These are phyloP conservation scores for Nemania sp. DNA, from an alignment of 2,329 filamentous ascomycete genomes.

Conservation along the genomic window DNA sequence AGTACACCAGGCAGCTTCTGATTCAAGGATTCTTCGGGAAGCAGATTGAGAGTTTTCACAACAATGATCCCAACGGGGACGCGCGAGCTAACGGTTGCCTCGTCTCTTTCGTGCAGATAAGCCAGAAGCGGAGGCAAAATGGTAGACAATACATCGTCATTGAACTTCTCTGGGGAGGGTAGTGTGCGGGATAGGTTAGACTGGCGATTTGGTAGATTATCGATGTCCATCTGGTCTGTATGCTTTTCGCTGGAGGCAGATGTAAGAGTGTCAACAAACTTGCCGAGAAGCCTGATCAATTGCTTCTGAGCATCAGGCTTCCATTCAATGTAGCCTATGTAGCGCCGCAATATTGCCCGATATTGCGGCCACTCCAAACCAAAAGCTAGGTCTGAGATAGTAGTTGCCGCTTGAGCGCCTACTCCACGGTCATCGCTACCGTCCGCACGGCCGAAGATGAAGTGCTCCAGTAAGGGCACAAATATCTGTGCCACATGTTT, in stretches of 20 bases:
- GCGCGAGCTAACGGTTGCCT: conserved; percentile 89
- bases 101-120: conserved; percentile 92
- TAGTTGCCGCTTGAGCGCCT: conserved; percentile 80
- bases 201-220: conserved; percentile 37
- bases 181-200: conserved; percentile 64
- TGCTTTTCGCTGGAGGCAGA: conserved; percentile 50
- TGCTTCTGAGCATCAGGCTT: conserved; percentile 86
- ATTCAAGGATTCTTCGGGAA: conserved; percentile 73
- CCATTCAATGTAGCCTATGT: conserved; percentile 77
- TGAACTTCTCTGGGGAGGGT: conserved; percentile 68
- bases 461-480: conserved; percentile 90
- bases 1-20: conserved; percentile 79
- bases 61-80: conserved; percentile 87
- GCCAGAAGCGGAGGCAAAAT: conserved; percentile 79
- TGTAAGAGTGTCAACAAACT: conserved; percentile 76
- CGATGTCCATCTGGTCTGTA: conserved; percentile 49
- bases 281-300: conserved; percentile 78
- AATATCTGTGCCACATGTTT: conserved; percentile 85
- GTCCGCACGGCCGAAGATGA: conserved; percentile 81
- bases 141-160: conserved; percentile 70
- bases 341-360: conserved; percentile 79
- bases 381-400: conserved; percentile 73
- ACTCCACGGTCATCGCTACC: conserved; percentile 79
- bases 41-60: conserved; percentile 80
- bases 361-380: conserved; percentile 91